Conservation (phyloP, 2,329 filamentous ascomycete genomes). For the Grosmannia huntii region DNA sequence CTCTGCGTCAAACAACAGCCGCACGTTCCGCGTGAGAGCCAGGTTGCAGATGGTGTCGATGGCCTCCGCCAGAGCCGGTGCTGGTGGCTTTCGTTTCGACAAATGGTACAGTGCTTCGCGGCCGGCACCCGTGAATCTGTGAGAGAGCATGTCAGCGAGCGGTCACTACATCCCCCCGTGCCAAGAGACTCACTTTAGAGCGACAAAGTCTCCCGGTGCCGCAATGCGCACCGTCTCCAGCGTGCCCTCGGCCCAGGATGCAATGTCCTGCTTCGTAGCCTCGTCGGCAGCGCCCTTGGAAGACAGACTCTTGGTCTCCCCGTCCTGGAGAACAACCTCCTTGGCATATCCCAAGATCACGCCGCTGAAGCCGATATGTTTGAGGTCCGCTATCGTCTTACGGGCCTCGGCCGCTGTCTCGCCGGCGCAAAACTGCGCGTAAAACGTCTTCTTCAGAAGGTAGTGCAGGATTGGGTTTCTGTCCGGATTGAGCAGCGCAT, state of each 20-base stretch:
- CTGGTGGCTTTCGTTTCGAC: conserved; percentile 47
- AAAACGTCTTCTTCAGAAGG: conserved; percentile 71
- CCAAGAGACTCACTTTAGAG: conserved; percentile 41
- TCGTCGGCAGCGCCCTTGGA: conserved; percentile 32
- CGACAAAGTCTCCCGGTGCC: conserved; percentile 54
- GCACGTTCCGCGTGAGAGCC: conserved; percentile 55
- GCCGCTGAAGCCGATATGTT: conserved; percentile 65
- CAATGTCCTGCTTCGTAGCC: conserved; percentile 46
- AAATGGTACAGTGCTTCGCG: conserved; percentile 56
- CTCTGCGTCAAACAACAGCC: conserved; percentile 76
- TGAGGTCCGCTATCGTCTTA: conserved; percentile 50
- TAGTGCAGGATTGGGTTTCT: conserved; percentile 57
- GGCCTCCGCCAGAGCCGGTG: conserved; percentile 50
- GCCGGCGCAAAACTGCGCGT: conserved; percentile 83
- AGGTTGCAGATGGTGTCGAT: conserved; percentile 65
- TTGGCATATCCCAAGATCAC: conserved; percentile 76
- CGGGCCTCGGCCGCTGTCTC: conserved; percentile 58
- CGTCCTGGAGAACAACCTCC: conserved; percentile 60
- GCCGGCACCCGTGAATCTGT: conserved; percentile 72
- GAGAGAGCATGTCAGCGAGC: not conserved
- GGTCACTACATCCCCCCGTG: not conserved
- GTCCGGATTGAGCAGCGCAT: conserved; percentile 57
- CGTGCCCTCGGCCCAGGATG: conserved; percentile 61
- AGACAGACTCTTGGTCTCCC: conserved; percentile 32
- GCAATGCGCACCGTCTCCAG: conserved; percentile 63